Base-by-base conservation (phyloP, 495 filamentous ascomycete genomes). In the Aspergillus mulundensis region DNA sequence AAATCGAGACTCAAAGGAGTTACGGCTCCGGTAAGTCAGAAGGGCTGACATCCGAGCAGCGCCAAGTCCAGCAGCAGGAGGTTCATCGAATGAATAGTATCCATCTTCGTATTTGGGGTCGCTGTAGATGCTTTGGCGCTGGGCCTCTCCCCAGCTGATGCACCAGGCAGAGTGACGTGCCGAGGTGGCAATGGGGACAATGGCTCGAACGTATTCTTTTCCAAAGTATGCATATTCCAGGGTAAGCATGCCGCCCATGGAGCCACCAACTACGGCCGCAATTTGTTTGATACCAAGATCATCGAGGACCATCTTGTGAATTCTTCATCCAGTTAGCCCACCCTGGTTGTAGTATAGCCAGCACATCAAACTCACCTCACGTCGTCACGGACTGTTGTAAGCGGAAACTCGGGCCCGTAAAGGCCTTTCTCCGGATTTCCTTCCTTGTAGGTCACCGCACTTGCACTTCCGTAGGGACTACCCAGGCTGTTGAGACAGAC, bases 91-190 rank as follows among this genome's bases (percentile, higher is more conserved):
- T 4, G 84, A 64, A 67, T 97, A 98, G 70, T 96, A 98, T 7
- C 94, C 94, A 68, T 97, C 90, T 49, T 96, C 90, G 69, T 98
- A 98, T 73, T 96, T 97, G 19, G 94, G 94, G 64, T 98, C 94
- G 57, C 89, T 90, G 72, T 97, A 98, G 67, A 98, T 98, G 77
- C 90, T 95, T 71, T 98, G 94, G 49, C 94, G 77, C 73, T 98
- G 94, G 20, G 94, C 93, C 70, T 98, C 94, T 40, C 94, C 92
- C 94, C 94, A 97, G 71, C 91, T 96, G 62, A 98, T 98, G 39
- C 94, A 90, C 94, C 94, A 98, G n/a, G 94, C 94, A 58, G 91
- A 96, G 66, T 97, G 94, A 11, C 90, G 84, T 48, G 90, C 89
- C 5, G 93, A 97, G 18, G 94, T 97, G 23, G 94, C 94, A 61